Evolutionary conservation across 495 filamentous ascomycete genomes (phyloP).

Genomic region (Podospora pseudocomata): DNA sequence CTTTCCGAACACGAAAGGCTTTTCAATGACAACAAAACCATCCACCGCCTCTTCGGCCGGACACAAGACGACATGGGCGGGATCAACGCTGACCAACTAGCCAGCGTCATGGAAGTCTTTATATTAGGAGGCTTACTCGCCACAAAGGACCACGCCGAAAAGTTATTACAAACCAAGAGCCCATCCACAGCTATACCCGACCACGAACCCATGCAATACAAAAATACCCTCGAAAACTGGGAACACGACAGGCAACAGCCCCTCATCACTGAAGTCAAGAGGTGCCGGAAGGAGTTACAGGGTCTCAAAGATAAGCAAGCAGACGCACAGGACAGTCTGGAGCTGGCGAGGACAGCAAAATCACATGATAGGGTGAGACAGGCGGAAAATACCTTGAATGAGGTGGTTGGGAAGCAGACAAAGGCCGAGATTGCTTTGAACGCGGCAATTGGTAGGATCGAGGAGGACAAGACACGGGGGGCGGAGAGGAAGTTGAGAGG

Average conservation of each 20-base stretch:
- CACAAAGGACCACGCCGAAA: background rate
- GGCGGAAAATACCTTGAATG: background rate
- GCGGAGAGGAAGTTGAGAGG: background rate
- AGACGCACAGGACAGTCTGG: background rate
- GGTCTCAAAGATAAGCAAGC: background rate
- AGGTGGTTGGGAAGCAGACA: background rate
- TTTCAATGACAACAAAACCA: background rate
- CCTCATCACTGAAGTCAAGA: constrained; percentile 2
- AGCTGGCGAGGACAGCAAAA: background rate
- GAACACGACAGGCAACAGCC: background rate
- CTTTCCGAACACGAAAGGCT: constrained; percentile 5
- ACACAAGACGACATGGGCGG: constrained; percentile 11
- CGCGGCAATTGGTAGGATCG: background rate
- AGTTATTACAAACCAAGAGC: background rate
- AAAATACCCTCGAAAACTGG: background rate
- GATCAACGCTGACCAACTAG: background rate
- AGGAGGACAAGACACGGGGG: background rate
- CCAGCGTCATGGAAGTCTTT: constrained; percentile 8
- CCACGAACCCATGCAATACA: background rate
- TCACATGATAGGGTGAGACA: background rate
- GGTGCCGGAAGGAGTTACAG: background rate
- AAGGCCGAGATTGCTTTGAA: background rate
- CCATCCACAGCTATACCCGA: background rate
- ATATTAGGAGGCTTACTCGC: constrained; percentile 14
- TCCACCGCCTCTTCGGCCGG: constrained; percentile 21